phyloP scores from a whole-genome alignment of 805 yeast genomes.

The Saccharomycopsis fermentans region DNA sequence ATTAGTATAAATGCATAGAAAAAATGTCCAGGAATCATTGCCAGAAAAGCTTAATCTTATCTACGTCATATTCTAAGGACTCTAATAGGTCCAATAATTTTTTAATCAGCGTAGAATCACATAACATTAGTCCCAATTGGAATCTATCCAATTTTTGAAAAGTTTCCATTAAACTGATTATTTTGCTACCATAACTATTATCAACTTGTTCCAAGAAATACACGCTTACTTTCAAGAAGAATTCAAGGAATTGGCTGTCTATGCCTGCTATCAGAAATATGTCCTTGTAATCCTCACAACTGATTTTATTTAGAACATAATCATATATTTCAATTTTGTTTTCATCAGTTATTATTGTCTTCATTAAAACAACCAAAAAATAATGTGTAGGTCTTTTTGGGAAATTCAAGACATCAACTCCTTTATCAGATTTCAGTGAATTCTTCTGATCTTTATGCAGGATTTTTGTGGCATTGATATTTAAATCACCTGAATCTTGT shows the following conservation, averaged over 20 bases:
- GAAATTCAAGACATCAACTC: background rate
- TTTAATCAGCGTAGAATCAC: conserved; percentile 13
- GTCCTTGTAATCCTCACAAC: conserved; percentile 19
- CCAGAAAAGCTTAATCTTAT: background rate
- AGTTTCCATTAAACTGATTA: conserved; percentile 12
- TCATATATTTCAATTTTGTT: conserved; percentile 26
- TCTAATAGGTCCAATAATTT: background rate
- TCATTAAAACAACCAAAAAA: background rate
- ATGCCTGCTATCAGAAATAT: conserved; percentile 36
- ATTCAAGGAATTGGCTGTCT: conserved; percentile 39
- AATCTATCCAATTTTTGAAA: conserved; percentile 21
- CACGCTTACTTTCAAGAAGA: conserved; percentile 34
- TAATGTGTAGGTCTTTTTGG: conserved; percentile 3
- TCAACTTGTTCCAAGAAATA: background rate
- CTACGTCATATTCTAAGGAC: background rate
- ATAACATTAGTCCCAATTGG: conserved; percentile 18
- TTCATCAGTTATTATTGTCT: conserved; percentile 8
- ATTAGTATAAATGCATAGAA: background rate
- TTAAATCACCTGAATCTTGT: background rate
- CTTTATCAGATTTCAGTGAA: background rate
- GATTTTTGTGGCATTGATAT: background rate
- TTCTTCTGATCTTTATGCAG: background rate
- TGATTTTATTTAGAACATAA: conserved; percentile 25
- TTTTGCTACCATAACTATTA: background rate
- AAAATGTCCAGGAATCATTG: background rate